A percentile compares a stretch with the other conserved stretches of the same genome.
These are phyloP conservation scores for Dothideomycetes sp. DNA, from an alignment of 2,329 filamentous ascomycete genomes.

Conservation along the genomic window DNA sequence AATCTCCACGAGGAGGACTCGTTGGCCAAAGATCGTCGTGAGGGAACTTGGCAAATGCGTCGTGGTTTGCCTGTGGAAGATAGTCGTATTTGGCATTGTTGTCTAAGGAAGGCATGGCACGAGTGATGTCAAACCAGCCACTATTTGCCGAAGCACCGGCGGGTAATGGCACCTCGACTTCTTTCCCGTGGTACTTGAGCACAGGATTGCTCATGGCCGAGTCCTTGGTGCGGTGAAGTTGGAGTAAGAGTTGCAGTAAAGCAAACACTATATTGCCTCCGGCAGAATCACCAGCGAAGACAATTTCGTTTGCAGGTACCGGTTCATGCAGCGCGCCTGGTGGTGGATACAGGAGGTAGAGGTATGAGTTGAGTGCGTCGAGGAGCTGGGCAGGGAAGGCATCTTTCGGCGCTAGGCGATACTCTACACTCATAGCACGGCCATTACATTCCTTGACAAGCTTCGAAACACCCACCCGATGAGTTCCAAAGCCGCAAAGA, in stretches of 20 bases:
- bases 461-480: slow-evolving; percentile 47
- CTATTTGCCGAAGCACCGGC: slow-evolving; percentile 52
- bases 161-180: slow-evolving; percentile 52
- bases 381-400: slow-evolving; percentile 65
- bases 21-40: slow-evolving; percentile 40
- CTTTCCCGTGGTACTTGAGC: slow-evolving; percentile 50
- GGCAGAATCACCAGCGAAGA: slow-evolving; percentile 64
- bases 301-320: slow-evolving; percentile 53
- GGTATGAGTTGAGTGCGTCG: slow-evolving; percentile 62
- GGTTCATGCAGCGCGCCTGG: slow-evolving; percentile 55
- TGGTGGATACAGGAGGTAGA: slow-evolving; percentile 62
- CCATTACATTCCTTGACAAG: slow-evolving; percentile 58
- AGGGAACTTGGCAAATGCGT: slow-evolving; percentile 25
- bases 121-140: slow-evolving; percentile 62
- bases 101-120: slow-evolving; percentile 47
- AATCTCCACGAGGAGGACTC: slow-evolving; percentile 32
- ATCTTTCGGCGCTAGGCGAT: slow-evolving; percentile 62
- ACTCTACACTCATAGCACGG: slow-evolving; percentile 60
- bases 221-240: slow-evolving; percentile 41
- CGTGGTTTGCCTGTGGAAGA: slow-evolving; percentile 37
- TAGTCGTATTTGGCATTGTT: slow-evolving; percentile 51
- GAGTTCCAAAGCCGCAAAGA: slow-evolving; percentile 58
- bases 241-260: slow-evolving; percentile 57
- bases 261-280: slow-evolving; percentile 61
- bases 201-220: slow-evolving; percentile 30